phyloP scores from a whole-genome alignment of 2,329 filamentous ascomycete genomes.

The Diaporthe ampelina region DNA sequence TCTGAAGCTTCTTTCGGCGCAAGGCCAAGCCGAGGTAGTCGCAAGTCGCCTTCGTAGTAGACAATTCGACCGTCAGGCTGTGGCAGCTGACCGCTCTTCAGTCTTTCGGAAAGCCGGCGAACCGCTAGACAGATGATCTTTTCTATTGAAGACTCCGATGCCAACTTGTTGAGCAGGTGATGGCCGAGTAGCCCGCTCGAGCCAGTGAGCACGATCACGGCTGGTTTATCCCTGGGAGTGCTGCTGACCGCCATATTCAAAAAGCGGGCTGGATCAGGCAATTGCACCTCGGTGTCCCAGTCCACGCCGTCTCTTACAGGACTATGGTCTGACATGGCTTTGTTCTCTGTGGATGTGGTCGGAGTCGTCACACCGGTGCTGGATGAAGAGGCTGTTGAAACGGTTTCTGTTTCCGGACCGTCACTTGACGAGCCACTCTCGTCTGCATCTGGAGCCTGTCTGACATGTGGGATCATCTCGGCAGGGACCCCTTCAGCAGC shows the following conservation, averaged over 20 bases:
- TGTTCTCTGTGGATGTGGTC: not conserved
- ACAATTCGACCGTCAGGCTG: not conserved
- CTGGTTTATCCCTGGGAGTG: not conserved
- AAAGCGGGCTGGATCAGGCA: not conserved
- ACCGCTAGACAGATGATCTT: conserved; percentile 39
- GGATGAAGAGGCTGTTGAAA: not conserved
- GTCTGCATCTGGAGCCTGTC: not conserved
- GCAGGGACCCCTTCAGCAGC: not conserved
- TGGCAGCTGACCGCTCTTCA: not conserved
- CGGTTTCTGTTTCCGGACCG: not conserved
- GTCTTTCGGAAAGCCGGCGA: conserved; percentile 14
- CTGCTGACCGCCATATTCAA: not conserved
- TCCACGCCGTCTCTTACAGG: not conserved
- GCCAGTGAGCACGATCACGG: not conserved
- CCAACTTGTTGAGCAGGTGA: not conserved
- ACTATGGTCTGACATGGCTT: not conserved
- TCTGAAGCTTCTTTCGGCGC: conserved; percentile 10
- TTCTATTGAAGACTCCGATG: not conserved
- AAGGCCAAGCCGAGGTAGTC: conserved; percentile 44
- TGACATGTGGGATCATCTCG: not conserved
- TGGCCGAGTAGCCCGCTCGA: conserved; percentile 6
- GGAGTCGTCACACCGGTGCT: not conserved
- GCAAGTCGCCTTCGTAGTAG: conserved; percentile 46
- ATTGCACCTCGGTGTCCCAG: not conserved
- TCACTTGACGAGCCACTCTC: not conserved